These are phyloP conservation scores for Elymus sibiricus DNA, from an alignment of 176 grass and related monocot genomes.

Conservation along the genomic window DNA sequence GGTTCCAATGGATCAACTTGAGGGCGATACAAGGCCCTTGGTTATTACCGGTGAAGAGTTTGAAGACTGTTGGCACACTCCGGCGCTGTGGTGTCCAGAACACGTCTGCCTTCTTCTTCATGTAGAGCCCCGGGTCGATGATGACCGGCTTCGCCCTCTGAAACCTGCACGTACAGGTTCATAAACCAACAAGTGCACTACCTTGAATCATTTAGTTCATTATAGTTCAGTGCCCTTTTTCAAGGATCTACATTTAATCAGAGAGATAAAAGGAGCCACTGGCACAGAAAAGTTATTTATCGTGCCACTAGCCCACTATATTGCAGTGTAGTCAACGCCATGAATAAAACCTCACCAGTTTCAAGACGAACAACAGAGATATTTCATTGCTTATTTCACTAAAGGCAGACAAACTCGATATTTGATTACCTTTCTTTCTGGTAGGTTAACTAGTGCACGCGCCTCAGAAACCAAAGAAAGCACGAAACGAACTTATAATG, in stretches of 20 bases:
- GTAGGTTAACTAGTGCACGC: not conserved
- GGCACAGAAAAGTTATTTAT: too few species aligned
- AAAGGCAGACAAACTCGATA: not conserved
- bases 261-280: too few species aligned
- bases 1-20: not conserved
- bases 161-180: constrained; percentile 5
- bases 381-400: not conserved
- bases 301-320: too few species aligned
- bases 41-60: constrained; percentile 48
- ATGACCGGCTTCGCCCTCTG: constrained; percentile 62
- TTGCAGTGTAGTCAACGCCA: too few species aligned
- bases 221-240: too few species aligned
- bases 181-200: not conserved
- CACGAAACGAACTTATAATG: not conserved
- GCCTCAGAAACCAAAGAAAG: not conserved
- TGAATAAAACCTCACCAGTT: too few species aligned
- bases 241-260: too few species aligned
- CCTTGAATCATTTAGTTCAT: too few species aligned
- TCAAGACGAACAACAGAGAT: too few species aligned
- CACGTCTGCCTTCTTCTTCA: constrained; percentile 50
- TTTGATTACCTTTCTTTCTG: not conserved
- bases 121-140: constrained; percentile 62
- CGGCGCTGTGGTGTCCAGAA: constrained; percentile 62
- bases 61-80: not conserved
- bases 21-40: not conserved